Evolutionary conservation across 805 yeast genomes (phyloP), one percentile per base, ranked within the genome.

Genomic region (Lipomyces orientalis): DNA sequence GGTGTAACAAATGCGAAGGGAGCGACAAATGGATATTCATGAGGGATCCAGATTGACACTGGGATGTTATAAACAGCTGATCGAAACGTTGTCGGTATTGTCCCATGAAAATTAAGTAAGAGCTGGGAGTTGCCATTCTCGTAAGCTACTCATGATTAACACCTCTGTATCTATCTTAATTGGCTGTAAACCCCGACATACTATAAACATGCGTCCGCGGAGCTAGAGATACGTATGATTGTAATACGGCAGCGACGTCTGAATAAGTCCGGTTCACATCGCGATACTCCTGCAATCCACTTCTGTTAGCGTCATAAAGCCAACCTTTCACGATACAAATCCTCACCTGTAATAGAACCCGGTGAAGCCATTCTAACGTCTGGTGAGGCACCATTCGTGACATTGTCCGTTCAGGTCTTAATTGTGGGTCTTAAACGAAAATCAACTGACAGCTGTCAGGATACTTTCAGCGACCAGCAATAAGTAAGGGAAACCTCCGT

Each of bases 1-100:
- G 89, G 87, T 25, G 84, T 81, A 10, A 93, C 85, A 74, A 82
- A 90, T 0, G 87, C 83, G n/a, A 86, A 73, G 0, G 98, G 98
- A 0, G 88, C 83, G 2, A 79, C 81, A n/a, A 74, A 72, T 0
- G 97, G 97, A 71, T 90, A 93, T 31, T 82, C 80, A 34, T 83
- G 82, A 0, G 97, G 97, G 4, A 93, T 74, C 97, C 97, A 92
- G 4, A 93, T 76, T 63, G 87, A 87, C 12, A 92, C 73, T 0
- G 93, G 93, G 19, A 85, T 78, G n/a, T 79, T 77, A 69, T 82
- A 80, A 0, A 73, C 72, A 0, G 73, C 65, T 1, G 76, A 76
- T 14, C 72, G 73, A 12, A 78, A 76, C 4, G 71, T 54, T 0
- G 79, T 75, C 1, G 83, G 83, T 3, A 88, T 71, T 0, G 83